Conservation (phyloP, 192 early-diverging fungal genomes). For the Diversispora eburnea region DNA sequence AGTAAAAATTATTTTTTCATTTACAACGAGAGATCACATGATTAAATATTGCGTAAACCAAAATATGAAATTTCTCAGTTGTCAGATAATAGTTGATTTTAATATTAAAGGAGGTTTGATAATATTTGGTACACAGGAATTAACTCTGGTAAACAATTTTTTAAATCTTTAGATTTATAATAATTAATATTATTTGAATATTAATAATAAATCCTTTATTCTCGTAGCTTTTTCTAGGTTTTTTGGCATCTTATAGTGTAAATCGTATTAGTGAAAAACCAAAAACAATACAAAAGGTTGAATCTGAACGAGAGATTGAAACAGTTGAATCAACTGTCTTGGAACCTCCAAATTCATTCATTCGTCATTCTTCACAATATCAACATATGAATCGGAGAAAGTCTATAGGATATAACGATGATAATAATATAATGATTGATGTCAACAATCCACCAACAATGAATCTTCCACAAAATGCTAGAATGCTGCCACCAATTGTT, state of each 20-base stretch:
- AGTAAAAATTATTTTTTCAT: neutral
- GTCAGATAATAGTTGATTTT: neutral
- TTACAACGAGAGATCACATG: neutral
- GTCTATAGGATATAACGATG: neutral
- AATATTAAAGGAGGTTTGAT: neutral
- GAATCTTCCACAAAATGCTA: neutral
- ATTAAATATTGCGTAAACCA: neutral
- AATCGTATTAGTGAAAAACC: too few species aligned
- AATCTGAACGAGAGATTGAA: too few species aligned
- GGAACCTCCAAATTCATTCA: too few species aligned
- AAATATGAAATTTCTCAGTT: neutral
- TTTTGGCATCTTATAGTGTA: too few species aligned
- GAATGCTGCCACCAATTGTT: neutral
- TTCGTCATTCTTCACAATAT: too few species aligned
- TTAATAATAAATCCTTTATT: too few species aligned
- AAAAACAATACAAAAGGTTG: too few species aligned
- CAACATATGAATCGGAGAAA: neutral
- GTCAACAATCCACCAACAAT: neutral
- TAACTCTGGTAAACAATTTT: neutral
- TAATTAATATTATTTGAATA: neutral
- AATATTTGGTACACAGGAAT: neutral
- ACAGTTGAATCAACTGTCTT: too few species aligned
- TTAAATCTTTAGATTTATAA: neutral
- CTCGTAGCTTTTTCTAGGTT: too few species aligned
- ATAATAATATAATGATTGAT: neutral